phyloP scores from a whole-genome alignment of 2,329 filamentous ascomycete species.

The Colletotrichum cereale region DNA sequence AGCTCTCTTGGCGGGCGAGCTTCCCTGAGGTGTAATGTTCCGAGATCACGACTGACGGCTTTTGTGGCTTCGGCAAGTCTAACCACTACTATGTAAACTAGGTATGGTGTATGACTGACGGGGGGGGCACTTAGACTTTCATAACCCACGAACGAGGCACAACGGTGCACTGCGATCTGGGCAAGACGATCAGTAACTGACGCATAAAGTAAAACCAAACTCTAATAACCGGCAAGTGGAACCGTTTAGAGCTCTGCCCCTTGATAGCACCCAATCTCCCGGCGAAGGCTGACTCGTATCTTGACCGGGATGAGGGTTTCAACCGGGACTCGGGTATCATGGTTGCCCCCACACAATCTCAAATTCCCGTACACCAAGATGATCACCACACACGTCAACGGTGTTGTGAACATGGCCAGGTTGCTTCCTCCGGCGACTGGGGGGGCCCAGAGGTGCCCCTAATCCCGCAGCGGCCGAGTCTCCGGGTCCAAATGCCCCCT shows the following conservation, averaged over 20 bases:
- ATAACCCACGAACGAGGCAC: conserved; percentile 20
- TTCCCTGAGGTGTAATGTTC: neutral
- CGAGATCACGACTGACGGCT: neutral
- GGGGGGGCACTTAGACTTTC: neutral
- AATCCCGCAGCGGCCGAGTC: conserved; percentile 31
- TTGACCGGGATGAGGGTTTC: conserved; percentile 33
- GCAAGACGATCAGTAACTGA: conserved; percentile 29
- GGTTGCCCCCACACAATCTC: conserved; percentile 18
- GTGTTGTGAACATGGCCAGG: conserved; percentile 20
- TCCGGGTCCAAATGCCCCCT: conserved; percentile 21
- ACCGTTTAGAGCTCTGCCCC: conserved; percentile 15
- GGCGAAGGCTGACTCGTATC: conserved; percentile 34
- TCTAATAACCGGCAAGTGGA: conserved; percentile 39
- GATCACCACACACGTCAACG: conserved; percentile 37
- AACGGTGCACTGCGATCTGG: conserved; percentile 17
- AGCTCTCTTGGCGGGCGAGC: conserved; percentile 12
- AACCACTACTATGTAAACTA: neutral
- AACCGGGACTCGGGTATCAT: conserved; percentile 32
- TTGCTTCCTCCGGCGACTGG: conserved; percentile 31
- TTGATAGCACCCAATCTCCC: conserved; percentile 32
- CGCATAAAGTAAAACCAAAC: conserved; percentile 41
- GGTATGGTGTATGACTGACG: no score
- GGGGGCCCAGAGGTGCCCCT: conserved; percentile 29
- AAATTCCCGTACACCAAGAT: conserved; percentile 19
- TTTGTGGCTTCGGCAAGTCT: neutral